phyloP scores from a whole-genome alignment of 1,284 basidiomycete species.

The Trichosporon sp. region DNA sequence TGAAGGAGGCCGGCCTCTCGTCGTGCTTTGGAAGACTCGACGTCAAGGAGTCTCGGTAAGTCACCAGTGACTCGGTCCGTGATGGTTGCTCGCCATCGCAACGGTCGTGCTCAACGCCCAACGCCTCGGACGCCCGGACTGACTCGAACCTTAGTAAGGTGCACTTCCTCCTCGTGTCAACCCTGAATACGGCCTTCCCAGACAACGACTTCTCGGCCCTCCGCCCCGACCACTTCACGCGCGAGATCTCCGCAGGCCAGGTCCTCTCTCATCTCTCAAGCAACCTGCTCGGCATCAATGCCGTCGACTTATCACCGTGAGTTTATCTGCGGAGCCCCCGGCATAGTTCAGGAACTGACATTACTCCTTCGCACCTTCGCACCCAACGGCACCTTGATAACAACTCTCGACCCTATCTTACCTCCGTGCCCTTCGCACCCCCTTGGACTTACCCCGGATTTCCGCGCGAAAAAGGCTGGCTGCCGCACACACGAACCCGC shows the following conservation, averaged over 20 bases:
- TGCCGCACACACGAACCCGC: neutral
- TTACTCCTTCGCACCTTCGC: slow-evolving; percentile 1
- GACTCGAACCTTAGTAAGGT: slow-evolving; percentile 32
- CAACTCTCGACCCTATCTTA: neutral
- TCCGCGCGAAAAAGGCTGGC: neutral
- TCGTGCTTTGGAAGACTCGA: slow-evolving; percentile 47
- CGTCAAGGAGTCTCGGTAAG: slow-evolving; percentile 46
- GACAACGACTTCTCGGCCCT: slow-evolving; percentile 96
- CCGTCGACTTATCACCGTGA: slow-evolving; percentile 26
- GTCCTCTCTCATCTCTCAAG: slow-evolving; percentile 33
- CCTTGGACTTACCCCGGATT: no score
- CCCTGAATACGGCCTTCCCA: slow-evolving; percentile 93
- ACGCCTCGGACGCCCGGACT: neutral
- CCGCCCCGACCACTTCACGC: slow-evolving; percentile 81
- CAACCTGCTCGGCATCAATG: slow-evolving; percentile 29
- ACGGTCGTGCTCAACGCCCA: neutral
- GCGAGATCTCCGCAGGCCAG: slow-evolving; percentile 62
- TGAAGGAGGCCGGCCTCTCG: slow-evolving; percentile 43
- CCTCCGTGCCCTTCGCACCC: neutral
- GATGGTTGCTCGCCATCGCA: slow-evolving; percentile 9
- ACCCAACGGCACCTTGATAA: neutral
- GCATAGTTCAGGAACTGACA: slow-evolving; percentile 2
- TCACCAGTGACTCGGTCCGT: neutral
- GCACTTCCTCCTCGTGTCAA: slow-evolving; percentile 76
- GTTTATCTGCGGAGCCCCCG: slow-evolving; percentile 17